These are phyloP conservation scores for Protea cynaroides DNA, from an alignment of 164 flowering plant species.

Conservation along the genomic window DNA sequence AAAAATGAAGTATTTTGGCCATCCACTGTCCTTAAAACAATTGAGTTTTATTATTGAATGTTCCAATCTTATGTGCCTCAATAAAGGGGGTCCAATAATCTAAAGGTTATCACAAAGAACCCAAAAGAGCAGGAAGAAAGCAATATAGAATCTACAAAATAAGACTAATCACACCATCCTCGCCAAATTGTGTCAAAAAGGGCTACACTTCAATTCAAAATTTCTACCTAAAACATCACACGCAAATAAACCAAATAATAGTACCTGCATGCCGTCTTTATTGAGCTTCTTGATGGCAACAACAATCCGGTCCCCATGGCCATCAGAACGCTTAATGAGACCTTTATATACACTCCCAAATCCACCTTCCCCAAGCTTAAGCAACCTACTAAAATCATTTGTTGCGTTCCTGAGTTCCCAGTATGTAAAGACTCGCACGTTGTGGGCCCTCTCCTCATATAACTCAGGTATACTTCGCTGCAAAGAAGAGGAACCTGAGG, in stretches of 20 bases:
- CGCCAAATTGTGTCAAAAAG: not conserved
- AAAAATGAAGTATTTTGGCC: not conserved
- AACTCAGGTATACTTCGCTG: conserved; percentile 42
- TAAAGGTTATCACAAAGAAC: too few species aligned
- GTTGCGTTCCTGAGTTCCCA: conserved; percentile 56
- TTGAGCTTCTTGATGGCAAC: conserved; percentile 78
- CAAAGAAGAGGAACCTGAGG: conserved; percentile 18
- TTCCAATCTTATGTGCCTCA: not conserved
- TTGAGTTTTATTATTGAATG: not conserved
- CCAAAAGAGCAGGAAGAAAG: too few species aligned
- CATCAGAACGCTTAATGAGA: conserved; percentile 39
- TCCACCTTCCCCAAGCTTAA: conserved; percentile 80
- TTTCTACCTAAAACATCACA: not conserved
- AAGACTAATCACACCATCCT: too few species aligned
- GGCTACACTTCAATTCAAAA: too few species aligned
- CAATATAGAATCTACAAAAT: too few species aligned
- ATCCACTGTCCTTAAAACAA: not conserved
- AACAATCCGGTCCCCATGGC: conserved; percentile 33
- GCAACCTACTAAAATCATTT: conserved; percentile 41
- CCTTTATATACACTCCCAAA: conserved; percentile 75
- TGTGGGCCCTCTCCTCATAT: conserved; percentile 53
- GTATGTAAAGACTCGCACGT: conserved; percentile 47
- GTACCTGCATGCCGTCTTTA: conserved; percentile 61
- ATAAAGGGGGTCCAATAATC: not conserved
- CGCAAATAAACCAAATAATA: not conserved